These are phyloP conservation scores for Blumeria graminis DNA, from an alignment of 2,329 filamentous ascomycete species.

Conservation along the genomic window DNA sequence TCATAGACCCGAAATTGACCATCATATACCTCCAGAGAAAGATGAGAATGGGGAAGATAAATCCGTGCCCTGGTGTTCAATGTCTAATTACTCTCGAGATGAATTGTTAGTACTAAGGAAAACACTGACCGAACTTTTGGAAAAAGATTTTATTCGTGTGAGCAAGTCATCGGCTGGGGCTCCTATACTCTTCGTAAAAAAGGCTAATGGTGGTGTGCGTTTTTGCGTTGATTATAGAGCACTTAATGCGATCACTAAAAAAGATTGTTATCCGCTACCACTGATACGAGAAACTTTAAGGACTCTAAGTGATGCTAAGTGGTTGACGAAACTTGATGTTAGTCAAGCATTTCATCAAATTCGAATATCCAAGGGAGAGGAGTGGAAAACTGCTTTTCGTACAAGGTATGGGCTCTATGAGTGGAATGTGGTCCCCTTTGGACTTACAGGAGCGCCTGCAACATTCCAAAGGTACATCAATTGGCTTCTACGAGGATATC, in stretches of 20 bases:
- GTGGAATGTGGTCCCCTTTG: conserved; percentile 2
- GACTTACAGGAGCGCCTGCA: background rate
- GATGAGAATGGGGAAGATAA: background rate
- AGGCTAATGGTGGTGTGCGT: background rate
- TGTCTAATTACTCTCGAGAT: background rate
- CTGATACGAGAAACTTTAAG: background rate
- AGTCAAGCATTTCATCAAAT: conserved; percentile 1
- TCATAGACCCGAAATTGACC: no score
- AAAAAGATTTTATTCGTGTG: background rate
- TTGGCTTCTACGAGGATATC: background rate
- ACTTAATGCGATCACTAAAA: background rate
- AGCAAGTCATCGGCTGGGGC: background rate
- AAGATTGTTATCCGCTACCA: background rate
- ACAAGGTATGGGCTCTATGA: conserved; percentile 1
- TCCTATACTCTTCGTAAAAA: background rate
- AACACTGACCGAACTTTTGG: background rate
- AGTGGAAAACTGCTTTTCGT: conserved; percentile 1
- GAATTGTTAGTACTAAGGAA: background rate
- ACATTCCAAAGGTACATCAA: conserved; percentile 3
- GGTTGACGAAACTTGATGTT: conserved; percentile 1
- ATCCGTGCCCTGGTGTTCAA: no score
- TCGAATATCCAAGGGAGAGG: conserved; percentile 1
- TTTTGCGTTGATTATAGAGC: background rate
- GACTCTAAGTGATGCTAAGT: background rate
- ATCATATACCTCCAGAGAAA: background rate